Percentiles rank a stretch among this genome's conserved stretches.
phyloP scores from a whole-genome alignment of 352 stramenopile species.

The Phytophthora meadii region DNA sequence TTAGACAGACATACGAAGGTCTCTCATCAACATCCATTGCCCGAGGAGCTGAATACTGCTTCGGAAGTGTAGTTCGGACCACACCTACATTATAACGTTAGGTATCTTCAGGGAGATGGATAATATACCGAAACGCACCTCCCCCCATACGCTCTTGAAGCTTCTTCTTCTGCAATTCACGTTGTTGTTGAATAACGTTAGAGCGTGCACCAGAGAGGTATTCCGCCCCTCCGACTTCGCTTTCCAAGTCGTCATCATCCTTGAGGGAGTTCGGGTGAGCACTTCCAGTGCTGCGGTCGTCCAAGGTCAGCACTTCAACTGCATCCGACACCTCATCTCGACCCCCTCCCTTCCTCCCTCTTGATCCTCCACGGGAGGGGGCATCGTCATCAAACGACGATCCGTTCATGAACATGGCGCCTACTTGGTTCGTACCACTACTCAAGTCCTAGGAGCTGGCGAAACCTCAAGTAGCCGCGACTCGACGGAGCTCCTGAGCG shows the following conservation, averaged over 20 bases:
- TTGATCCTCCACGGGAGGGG: conserved; percentile 20
- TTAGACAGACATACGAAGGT: conserved; percentile 62
- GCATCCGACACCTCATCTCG: conserved; percentile 59
- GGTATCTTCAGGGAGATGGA: not conserved
- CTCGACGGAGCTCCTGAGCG: not conserved
- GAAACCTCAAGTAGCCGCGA: conserved; percentile 34
- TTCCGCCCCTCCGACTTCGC: conserved; percentile 52
- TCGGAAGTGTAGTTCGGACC: conserved; percentile 73
- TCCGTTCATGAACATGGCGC: conserved; percentile 87
- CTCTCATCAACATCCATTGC: conserved; percentile 81
- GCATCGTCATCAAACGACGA: conserved; percentile 76
- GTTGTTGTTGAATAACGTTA: conserved; percentile 85
- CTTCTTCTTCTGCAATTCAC: conserved; percentile 89
- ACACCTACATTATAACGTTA: conserved; percentile 49
- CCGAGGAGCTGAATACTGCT: conserved; percentile 81
- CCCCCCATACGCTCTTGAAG: conserved; percentile 84
- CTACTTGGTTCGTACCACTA: conserved; percentile 6
- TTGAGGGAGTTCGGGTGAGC: conserved; percentile 81
- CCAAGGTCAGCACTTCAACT: conserved; percentile 68
- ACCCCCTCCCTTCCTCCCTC: conserved; percentile 24
- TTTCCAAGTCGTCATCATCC: conserved; percentile 81
- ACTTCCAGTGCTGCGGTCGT: conserved; percentile 50
- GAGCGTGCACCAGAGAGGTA: conserved; percentile 73
- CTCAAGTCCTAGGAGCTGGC: conserved; percentile 12
- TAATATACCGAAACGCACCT: conserved; percentile 37